Evolutionary conservation across 495 filamentous ascomycete species (phyloP).

Genomic region (Pseudotulostoma volvatum): DNA sequence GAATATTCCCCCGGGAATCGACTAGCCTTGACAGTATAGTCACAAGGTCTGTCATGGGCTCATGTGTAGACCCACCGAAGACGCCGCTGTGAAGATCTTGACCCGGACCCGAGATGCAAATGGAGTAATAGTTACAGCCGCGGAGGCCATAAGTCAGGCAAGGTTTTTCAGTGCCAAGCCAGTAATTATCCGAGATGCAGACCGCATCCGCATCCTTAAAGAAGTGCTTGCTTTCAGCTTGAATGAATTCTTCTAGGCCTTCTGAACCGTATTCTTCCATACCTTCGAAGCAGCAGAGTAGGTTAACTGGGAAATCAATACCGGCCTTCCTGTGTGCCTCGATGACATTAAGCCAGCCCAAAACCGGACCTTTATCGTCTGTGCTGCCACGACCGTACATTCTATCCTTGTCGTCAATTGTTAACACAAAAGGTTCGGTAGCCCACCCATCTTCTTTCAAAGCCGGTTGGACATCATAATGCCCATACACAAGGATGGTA

Average conservation of each 20-base stretch:
- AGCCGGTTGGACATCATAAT: slow-evolving; percentile 98
- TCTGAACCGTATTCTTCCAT: slow-evolving; percentile 99
- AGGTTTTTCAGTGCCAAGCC: slow-evolving; percentile 95
- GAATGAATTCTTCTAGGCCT: slow-evolving; percentile 87
- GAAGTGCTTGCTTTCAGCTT: slow-evolving; percentile 71
- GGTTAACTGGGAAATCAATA: slow-evolving; percentile 88
- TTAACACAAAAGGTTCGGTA: slow-evolving; percentile 84
- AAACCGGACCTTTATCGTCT: slow-evolving; percentile 94
- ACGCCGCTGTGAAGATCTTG: slow-evolving; percentile 93
- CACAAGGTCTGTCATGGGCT: slow-evolving; percentile 95
- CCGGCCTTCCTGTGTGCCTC: slow-evolving; percentile 92
- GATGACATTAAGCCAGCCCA: slow-evolving; percentile 96
- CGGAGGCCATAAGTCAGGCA: slow-evolving; percentile 97
- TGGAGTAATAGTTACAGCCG: slow-evolving; percentile 89
- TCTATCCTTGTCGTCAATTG: slow-evolving; percentile 71
- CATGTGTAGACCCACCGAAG: slow-evolving; percentile 87
- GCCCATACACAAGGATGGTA: slow-evolving; percentile 91
- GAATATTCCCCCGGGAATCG: slow-evolving; percentile 75
- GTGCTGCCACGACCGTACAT: slow-evolving; percentile 95
- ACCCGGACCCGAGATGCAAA: slow-evolving; percentile 75
- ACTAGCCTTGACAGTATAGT: slow-evolving; percentile 68
- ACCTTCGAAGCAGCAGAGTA: slow-evolving; percentile 98
- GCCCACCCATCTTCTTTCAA: slow-evolving; percentile 89
- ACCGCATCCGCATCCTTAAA: slow-evolving; percentile 93
- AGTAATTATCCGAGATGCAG: slow-evolving; percentile 99